A percentile compares a stretch with the other conserved stretches of the same genome.
phyloP scores from a whole-genome alignment of 2,329 filamentous ascomycete species.

The Aspergillus transmontanensis region DNA sequence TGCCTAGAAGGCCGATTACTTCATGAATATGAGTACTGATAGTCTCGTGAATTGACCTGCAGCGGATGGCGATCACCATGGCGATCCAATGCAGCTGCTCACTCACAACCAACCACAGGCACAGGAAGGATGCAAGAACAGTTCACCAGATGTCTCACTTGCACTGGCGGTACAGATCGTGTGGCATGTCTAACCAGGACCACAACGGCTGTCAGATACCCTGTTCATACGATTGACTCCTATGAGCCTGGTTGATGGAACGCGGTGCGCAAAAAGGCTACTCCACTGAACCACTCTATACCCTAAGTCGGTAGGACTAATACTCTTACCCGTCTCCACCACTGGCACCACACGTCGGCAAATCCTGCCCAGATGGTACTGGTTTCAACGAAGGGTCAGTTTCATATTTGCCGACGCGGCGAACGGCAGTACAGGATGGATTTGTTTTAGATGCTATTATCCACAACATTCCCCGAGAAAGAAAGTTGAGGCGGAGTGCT shows the following conservation, averaged over 20 bases:
- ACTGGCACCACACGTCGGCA: slow-evolving; percentile 23
- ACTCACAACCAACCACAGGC: not conserved
- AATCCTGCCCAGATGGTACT: slow-evolving; percentile 16
- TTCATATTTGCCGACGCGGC: slow-evolving; percentile 28
- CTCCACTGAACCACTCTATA: not conserved
- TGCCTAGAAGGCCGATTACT: not conserved
- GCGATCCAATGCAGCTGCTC: not conserved
- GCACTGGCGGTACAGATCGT: not conserved
- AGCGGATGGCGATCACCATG: not conserved
- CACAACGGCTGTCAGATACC: slow-evolving; percentile 5
- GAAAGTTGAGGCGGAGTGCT: slow-evolving; percentile 2
- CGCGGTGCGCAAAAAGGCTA: not conserved
- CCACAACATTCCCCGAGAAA: slow-evolving; percentile 7
- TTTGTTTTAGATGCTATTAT: not conserved
- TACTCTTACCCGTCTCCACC: slow-evolving; percentile 19
- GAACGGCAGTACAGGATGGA: slow-evolving; percentile 4
- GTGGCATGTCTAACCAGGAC: not conserved
- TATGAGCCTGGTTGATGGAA: not conserved
- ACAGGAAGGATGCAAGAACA: not conserved
- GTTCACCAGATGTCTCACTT: not conserved
- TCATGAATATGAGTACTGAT: not conserved
- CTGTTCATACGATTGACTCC: not conserved
- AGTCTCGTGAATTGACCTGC: not conserved
- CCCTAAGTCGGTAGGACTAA: not conserved
- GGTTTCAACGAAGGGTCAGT: slow-evolving; percentile 15